phyloP scores from a whole-genome alignment of 2,329 filamentous ascomycete species.

The Metarhizium guizhouense region DNA sequence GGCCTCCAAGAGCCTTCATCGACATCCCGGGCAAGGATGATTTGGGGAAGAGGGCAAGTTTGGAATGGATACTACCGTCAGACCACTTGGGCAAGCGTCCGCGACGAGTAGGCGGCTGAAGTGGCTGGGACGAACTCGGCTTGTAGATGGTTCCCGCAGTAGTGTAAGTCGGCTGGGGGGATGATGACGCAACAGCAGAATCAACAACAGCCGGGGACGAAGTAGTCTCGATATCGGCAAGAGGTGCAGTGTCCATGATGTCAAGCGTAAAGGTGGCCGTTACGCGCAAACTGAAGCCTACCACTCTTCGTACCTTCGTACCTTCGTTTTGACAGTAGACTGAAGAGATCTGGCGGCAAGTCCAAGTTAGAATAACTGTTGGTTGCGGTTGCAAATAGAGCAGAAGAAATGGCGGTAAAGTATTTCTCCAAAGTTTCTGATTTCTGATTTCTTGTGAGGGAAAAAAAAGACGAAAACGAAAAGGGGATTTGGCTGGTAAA shows the following conservation, averaged over 20 bases:
- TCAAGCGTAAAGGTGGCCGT: neutral
- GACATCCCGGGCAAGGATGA: constrained; percentile 26
- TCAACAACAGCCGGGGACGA: neutral
- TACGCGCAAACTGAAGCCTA: neutral
- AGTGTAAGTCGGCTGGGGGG: constrained; percentile 37
- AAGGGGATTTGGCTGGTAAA: neutral
- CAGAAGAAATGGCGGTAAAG: neutral
- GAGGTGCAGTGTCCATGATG: constrained; percentile 21
- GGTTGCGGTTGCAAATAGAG: neutral
- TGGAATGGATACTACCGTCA: constrained; percentile 17
- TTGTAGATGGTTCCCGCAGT: constrained; percentile 50
- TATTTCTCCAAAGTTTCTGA: constrained; percentile 7
- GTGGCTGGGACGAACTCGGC: constrained; percentile 32
- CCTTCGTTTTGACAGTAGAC: constrained; percentile 6
- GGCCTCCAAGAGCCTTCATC: constrained; percentile 14
- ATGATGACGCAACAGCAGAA: constrained; percentile 10
- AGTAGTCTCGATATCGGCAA: constrained; percentile 10
- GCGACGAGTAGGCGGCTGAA: constrained; percentile 43
- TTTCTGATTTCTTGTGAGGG: constrained; percentile 6
- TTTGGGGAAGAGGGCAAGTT: constrained; percentile 28
- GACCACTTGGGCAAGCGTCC: constrained; percentile 36
- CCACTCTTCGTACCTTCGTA: constrained; percentile 1
- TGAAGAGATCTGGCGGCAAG: constrained; percentile 18
- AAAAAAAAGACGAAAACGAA: too few species aligned
- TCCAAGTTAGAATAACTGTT: constrained; percentile 15